A percentile compares a stretch with the other conserved stretches of the same genome.
Evolutionary conservation across 768 basidiomycete genomes (phyloP).

Genomic region (Leccinum disarticulatum): DNA sequence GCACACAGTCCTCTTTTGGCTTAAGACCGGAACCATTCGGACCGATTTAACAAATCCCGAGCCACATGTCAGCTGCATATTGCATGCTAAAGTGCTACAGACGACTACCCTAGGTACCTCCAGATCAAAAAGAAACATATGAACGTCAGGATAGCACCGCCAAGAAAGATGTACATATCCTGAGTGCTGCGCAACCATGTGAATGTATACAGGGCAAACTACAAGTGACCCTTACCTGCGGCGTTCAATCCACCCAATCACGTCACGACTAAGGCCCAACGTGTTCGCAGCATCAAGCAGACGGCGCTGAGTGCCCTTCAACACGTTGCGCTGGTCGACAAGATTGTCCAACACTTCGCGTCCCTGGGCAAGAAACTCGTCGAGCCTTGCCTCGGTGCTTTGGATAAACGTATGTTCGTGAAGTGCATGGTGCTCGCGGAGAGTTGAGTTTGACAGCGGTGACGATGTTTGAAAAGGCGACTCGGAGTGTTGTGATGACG

Average conservation of each 20-base stretch:
- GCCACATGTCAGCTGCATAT: constrained; percentile 5
- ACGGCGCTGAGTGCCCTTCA: constrained; percentile 91
- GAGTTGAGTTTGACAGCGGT: constrained; percentile 51
- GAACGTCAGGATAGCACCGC: constrained; percentile 83
- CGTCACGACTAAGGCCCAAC: constrained; percentile 87
- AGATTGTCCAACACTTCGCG: constrained; percentile 89
- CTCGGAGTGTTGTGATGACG: constrained; percentile 69
- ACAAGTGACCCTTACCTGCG: constrained; percentile 59
- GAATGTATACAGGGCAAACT: neutral
- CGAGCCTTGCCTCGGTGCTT: constrained; percentile 76
- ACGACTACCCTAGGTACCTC: constrained; percentile 72
- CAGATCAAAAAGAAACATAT: constrained; percentile 93
- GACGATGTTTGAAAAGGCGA: constrained; percentile 76
- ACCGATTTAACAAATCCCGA: neutral
- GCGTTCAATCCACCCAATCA: constrained; percentile 96
- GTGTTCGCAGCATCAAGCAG: constrained; percentile 92
- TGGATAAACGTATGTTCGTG: constrained; percentile 89
- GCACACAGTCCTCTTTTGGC: constrained; percentile 11
- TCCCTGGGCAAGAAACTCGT: constrained; percentile 92
- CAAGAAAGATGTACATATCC: constrained; percentile 92
- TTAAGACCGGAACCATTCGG: neutral
- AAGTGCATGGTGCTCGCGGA: constrained; percentile 76
- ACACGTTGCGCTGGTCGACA: constrained; percentile 86
- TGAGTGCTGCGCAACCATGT: constrained; percentile 62
- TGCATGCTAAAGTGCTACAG: constrained; percentile 1